phyloP scores from a whole-genome alignment of 2,329 filamentous ascomycete genomes.

The Microsporum ferrugineum region DNA sequence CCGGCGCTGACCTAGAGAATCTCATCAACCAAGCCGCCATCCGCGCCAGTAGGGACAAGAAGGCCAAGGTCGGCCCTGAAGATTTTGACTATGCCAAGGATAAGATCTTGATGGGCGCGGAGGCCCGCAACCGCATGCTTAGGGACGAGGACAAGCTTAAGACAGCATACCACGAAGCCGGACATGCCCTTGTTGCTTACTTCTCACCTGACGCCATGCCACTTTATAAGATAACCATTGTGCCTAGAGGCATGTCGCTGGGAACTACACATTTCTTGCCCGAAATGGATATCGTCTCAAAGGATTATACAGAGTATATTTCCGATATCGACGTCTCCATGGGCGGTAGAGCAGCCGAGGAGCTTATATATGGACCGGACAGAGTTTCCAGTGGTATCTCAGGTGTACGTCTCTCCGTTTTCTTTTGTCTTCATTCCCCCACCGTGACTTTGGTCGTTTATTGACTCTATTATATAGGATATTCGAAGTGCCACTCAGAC shows the following conservation, averaged over 20 bases:
- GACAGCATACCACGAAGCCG: slow-evolving; percentile 94
- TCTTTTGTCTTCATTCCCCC: neutral
- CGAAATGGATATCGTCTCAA: slow-evolving; percentile 84
- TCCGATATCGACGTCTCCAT: slow-evolving; percentile 68
- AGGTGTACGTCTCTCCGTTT: slow-evolving; percentile 43
- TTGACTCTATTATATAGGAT: slow-evolving; percentile 45
- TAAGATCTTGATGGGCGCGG: slow-evolving; percentile 93
- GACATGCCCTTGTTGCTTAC: slow-evolving; percentile 81
- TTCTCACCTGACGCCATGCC: slow-evolving; percentile 64
- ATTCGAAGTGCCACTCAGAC: slow-evolving; percentile 69
- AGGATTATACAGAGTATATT: slow-evolving; percentile 72
- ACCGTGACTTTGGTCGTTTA: slow-evolving; percentile 7
- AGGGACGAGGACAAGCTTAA: slow-evolving; percentile 86
- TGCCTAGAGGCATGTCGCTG: slow-evolving; percentile 75
- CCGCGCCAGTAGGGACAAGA: slow-evolving; percentile 79
- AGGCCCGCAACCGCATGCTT: slow-evolving; percentile 80
- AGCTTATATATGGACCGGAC: slow-evolving; percentile 82
- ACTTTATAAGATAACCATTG: slow-evolving; percentile 94
- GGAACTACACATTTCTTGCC: slow-evolving; percentile 82
- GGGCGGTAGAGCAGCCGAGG: slow-evolving; percentile 78
- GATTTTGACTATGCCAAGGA: slow-evolving; percentile 98
- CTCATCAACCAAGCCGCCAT: slow-evolving; percentile 93
- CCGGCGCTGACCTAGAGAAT: slow-evolving; percentile 91
- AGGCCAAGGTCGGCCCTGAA: slow-evolving; percentile 58
- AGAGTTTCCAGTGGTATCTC: slow-evolving; percentile 84